phyloP scores from a whole-genome alignment of 139 green algal species.

The Choricystis sp. region DNA sequence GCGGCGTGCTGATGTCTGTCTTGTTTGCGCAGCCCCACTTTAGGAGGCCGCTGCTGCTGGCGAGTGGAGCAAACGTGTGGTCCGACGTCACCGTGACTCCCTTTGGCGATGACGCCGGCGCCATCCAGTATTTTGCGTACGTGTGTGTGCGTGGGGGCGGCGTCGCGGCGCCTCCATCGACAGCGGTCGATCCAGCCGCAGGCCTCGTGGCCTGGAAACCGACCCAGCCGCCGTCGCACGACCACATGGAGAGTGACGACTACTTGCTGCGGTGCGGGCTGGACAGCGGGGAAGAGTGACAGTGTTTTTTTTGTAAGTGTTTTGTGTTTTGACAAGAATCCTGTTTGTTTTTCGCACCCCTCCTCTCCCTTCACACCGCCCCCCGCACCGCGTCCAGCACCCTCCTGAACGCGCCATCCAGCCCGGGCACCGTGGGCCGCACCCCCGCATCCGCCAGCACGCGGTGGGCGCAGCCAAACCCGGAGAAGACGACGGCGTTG shows the following conservation, averaged over 20 bases:
- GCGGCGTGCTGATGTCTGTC: neutral
- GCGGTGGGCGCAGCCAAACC: constrained; percentile 81
- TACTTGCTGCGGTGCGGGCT: too few species aligned
- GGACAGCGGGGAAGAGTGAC: too few species aligned
- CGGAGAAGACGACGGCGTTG: constrained; percentile 87
- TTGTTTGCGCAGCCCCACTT: neutral
- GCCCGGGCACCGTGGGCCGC: constrained; percentile 32
- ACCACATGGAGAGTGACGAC: neutral
- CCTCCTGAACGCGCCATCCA: constrained; percentile 47
- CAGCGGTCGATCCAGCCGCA: neutral
- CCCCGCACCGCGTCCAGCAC: constrained; percentile 19
- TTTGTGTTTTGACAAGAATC: too few species aligned
- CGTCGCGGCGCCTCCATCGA: neutral
- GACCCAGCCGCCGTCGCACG: neutral
- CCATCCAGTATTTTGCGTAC: too few species aligned
- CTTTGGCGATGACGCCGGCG: too few species aligned
- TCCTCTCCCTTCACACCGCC: neutral
- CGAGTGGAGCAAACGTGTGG: too few species aligned
- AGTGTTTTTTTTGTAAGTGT: neutral
- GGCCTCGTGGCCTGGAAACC: neutral
- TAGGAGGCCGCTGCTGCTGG: neutral
- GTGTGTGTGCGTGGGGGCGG: neutral
- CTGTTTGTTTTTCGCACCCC: too few species aligned
- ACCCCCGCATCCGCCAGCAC: constrained; percentile 64
- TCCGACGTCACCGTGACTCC: too few species aligned